Percentiles rank a stretch among this genome's conserved stretches.
Conservation (phyloP, 805 yeast genomes). For the Sugiyamaella mastotermitis region DNA sequence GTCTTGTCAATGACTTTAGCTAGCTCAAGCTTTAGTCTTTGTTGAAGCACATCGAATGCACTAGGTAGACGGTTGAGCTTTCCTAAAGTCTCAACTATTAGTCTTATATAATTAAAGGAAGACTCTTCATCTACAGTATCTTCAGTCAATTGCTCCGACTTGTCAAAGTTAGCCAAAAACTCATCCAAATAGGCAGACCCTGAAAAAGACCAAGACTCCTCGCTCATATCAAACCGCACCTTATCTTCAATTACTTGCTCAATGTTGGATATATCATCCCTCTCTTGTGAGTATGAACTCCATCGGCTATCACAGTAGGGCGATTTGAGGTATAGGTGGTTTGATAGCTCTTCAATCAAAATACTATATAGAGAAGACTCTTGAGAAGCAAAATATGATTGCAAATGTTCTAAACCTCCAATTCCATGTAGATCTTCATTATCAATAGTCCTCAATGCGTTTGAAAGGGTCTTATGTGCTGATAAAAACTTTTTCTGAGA, state of each 20-base stretch:
- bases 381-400: conserved; percentile 31
- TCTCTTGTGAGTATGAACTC: conserved; percentile 22
- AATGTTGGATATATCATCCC: conserved; percentile 16
- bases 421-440: conserved; percentile 26
- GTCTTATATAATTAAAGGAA: conserved; percentile 49
- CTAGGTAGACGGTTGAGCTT: conserved; percentile 57
- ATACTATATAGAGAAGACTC: conserved; percentile 51
- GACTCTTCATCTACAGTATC: conserved; percentile 29
- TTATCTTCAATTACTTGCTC: conserved; percentile 24
- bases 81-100: conserved; percentile 49
- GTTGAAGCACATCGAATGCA: conserved; percentile 48
- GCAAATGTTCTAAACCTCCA: conserved; percentile 28
- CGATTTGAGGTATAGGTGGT: conserved; percentile 56
- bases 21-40: conserved; percentile 55
- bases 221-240: conserved; percentile 21
- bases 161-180: conserved; percentile 16
- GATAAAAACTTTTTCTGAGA: conserved; percentile 62
- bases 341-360: conserved; percentile 69
- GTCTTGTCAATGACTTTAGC: conserved; percentile 56
- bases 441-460: conserved; percentile 34
- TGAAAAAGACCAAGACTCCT: conserved; percentile 18
- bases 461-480: conserved; percentile 51
- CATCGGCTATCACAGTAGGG: conserved; percentile 30
- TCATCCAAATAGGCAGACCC: conserved; percentile 22
- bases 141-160: conserved; percentile 11